These are phyloP conservation scores for Yamadazyma friedrichii DNA, from an alignment of 1,139 yeast species.

Conservation along the genomic window DNA sequence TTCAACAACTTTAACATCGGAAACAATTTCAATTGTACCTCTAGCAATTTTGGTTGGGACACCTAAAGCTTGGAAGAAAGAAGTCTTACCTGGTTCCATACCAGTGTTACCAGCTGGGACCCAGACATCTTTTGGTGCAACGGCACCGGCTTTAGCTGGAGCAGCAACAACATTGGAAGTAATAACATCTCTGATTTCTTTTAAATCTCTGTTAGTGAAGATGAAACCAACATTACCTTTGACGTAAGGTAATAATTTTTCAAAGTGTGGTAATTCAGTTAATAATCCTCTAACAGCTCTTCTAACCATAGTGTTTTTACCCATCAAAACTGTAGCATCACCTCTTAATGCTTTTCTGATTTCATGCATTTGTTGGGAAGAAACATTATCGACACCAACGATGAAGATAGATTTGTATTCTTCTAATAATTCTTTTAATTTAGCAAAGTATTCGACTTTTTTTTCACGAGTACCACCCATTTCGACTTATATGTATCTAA, in stretches of 20 bases:
- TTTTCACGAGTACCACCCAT: constrained; percentile 99
- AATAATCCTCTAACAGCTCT: constrained; percentile 98
- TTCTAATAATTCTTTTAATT: constrained; percentile 92
- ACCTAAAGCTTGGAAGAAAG: constrained; percentile 99
- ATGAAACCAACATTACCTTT: constrained; percentile 99
- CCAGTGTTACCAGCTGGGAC: constrained; percentile 99
- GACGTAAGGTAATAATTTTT: constrained; percentile 90
- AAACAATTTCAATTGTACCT: constrained; percentile 99
- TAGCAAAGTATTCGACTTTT: constrained; percentile 91
- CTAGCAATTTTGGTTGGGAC: constrained; percentile 99
- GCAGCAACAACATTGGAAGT: constrained; percentile 97
- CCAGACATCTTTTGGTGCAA: constrained; percentile 97
- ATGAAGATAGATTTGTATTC: constrained; percentile 97
- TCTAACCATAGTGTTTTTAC: constrained; percentile 99
- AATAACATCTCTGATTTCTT: constrained; percentile 84
- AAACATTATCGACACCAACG: constrained; percentile 99
- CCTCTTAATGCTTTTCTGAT: constrained; percentile 96
- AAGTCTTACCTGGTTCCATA: constrained; percentile 99
- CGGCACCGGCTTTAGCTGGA: constrained; percentile 99
- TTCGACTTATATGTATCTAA: constrained; percentile 62
- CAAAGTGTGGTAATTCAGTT: constrained; percentile 91
- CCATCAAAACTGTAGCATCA: constrained; percentile 94
- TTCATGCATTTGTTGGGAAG: constrained; percentile 99
- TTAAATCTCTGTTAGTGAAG: constrained; percentile 95
- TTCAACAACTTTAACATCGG: constrained; percentile 93